Conservation (phyloP, 2,329 filamentous ascomycete species). For the Cercospora zeina region DNA sequence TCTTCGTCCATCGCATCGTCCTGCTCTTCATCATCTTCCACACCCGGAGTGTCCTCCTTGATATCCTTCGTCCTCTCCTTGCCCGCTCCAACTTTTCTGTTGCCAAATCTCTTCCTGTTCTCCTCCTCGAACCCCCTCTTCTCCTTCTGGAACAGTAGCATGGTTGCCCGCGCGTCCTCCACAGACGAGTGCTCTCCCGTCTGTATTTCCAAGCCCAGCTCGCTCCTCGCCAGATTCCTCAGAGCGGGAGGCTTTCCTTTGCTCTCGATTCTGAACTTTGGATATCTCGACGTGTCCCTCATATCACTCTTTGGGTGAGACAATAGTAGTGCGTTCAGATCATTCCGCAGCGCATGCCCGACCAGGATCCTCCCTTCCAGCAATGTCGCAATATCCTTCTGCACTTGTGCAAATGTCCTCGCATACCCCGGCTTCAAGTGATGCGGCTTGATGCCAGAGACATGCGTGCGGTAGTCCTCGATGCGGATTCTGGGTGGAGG, state of each 20-base stretch:
- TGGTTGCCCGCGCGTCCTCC: conserved; percentile 82
- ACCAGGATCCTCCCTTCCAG: conserved; percentile 72
- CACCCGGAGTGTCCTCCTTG: conserved; percentile 29
- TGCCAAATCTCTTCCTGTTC: conserved; percentile 64
- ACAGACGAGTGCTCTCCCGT: conserved; percentile 61
- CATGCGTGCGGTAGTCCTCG: conserved; percentile 83
- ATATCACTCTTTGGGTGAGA: conserved; percentile 75
- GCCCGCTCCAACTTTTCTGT: conserved; percentile 24
- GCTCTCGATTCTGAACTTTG: conserved; percentile 69
- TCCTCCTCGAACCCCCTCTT: conserved; percentile 85
- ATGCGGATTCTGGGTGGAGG: conserved; percentile 65
- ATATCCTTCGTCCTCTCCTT: conserved; percentile 23
- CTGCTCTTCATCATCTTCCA: conserved; percentile 31
- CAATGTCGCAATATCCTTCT: conserved; percentile 67
- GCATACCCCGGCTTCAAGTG: conserved; percentile 61
- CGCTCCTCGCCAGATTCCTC: conserved; percentile 58
- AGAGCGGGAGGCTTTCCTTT: conserved; percentile 69
- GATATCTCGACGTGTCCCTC: conserved; percentile 78
- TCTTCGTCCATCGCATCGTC: conserved; percentile 31
- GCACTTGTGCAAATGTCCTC: conserved; percentile 70
- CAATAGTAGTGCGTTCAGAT: conserved; percentile 72
- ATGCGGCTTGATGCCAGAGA: conserved; percentile 76
- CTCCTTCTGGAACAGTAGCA: conserved; percentile 81
- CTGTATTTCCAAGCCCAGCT: conserved; percentile 62
- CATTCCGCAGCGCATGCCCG: conserved; percentile 80